These are phyloP conservation scores for Cokeromyces recurvatus DNA, from an alignment of 371 early-diverging fungal species.

Conservation along the genomic window DNA sequence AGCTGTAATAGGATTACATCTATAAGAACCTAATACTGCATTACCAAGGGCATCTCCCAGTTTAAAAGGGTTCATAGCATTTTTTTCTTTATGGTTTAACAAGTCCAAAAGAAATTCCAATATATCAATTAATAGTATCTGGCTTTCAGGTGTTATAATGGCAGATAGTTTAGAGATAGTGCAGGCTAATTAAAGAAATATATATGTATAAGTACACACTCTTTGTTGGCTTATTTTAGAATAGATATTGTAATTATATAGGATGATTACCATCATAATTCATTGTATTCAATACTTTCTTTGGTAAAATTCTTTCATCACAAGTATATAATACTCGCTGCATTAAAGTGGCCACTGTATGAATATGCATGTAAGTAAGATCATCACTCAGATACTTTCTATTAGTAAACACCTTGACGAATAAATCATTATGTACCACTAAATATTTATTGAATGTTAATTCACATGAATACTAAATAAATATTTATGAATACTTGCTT, in stretches of 20 bases:
- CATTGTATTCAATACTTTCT: conserved; percentile 38
- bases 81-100: conserved; percentile 35
- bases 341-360: conserved; percentile 48
- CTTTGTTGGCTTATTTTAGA: neutral
- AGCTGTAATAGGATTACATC: conserved; percentile 37
- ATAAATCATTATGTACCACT: conserved; percentile 36
- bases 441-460: neutral
- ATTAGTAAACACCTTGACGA: conserved; percentile 37
- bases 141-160: conserved; percentile 21
- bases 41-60: conserved; percentile 47
- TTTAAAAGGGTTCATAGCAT: conserved; percentile 37
- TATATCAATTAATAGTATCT: conserved; percentile 31
- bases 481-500: conserved; percentile 12
- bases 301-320: conserved; percentile 41
- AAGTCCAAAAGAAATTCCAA: conserved; percentile 39
- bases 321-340: conserved; percentile 40
- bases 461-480: no score
- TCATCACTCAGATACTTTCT: conserved; percentile 31
- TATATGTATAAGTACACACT: neutral
- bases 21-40: conserved; percentile 36
- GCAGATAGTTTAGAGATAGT: conserved; percentile 31
- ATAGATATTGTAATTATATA: conserved; percentile 1
- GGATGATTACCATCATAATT: conserved; percentile 49
- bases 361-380: conserved; percentile 28
- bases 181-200: conserved; percentile 21